These are phyloP conservation scores for Pichia sp. DNA, from an alignment of 1,139 yeast species.

Conservation along the genomic window DNA sequence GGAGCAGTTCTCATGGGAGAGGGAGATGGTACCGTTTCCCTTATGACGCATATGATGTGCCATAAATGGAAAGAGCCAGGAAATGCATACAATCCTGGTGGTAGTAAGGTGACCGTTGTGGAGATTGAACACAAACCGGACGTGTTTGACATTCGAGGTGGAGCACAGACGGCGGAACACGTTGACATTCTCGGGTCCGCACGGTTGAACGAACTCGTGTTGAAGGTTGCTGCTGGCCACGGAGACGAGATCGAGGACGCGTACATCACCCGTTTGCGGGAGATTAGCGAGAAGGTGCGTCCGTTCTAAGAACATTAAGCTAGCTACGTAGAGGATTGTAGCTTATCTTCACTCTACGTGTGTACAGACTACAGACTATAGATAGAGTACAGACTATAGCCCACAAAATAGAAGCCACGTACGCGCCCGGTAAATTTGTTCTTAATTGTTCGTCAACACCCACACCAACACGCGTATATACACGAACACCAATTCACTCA, in stretches of 20 bases:
- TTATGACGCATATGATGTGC: constrained; percentile 69
- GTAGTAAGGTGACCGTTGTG: constrained; percentile 63
- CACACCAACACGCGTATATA: too few relatives aligned
- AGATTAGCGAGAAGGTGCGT: too few relatives aligned
- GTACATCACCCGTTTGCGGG: constrained; percentile 50
- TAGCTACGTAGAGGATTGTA: too few relatives aligned
- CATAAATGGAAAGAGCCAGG: constrained; percentile 78
- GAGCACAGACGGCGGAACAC: constrained; percentile 96
- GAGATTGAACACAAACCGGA: constrained; percentile 94
- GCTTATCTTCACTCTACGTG: too few relatives aligned
- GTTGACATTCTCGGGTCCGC: constrained; percentile 95
- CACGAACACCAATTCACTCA: too few relatives aligned
- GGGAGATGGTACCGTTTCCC: constrained; percentile 94
- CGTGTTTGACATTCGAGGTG: constrained; percentile 89
- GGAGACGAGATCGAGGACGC: constrained; percentile 61
- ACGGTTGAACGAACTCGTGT: constrained; percentile 76
- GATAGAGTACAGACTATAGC: too few relatives aligned
- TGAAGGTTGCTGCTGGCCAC: constrained; percentile 75
- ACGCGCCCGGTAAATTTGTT: too few relatives aligned
- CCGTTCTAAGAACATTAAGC: too few relatives aligned
- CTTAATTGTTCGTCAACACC: too few relatives aligned
- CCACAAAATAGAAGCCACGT: too few relatives aligned
- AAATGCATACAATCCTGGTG: constrained; percentile 78
- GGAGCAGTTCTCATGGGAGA: constrained; percentile 71
- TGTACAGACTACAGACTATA: too few relatives aligned